Evolutionary conservation across 108 stramenopile genomes (phyloP).

Genomic region (Nannochloropsis oceanica): DNA sequence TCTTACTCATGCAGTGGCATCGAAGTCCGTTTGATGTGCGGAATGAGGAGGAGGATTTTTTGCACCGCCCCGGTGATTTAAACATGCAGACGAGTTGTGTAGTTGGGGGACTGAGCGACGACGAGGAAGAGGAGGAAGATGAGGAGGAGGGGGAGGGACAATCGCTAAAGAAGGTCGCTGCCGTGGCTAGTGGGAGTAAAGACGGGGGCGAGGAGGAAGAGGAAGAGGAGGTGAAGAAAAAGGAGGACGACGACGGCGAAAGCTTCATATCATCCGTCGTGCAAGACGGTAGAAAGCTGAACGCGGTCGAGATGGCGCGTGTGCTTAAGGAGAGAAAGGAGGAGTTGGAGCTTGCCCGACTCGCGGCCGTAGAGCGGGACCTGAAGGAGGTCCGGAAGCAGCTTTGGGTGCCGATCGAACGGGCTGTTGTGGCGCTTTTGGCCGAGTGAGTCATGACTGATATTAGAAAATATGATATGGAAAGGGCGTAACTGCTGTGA

Average conservation of each 20-base stretch:
- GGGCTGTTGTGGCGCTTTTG: neutral
- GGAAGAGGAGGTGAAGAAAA: too few relatives aligned
- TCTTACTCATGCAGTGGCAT: neutral
- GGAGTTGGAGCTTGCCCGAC: neutral
- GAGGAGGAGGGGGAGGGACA: neutral
- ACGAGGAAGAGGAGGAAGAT: neutral
- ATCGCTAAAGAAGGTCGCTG: neutral
- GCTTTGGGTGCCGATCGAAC: neutral
- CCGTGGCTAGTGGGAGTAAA: too few relatives aligned
- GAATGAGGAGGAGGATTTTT: neutral
- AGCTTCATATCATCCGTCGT: too few relatives aligned
- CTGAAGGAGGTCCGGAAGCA: neutral
- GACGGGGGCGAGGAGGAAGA: too few relatives aligned
- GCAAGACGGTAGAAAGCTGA: too few relatives aligned
- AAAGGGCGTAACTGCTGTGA: too few relatives aligned
- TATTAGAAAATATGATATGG: neutral
- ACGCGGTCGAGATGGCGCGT: neutral
- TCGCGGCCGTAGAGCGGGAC: neutral
- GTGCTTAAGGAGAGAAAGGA: neutral
- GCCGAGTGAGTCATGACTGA: neutral
- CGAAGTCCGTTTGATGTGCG: neutral
- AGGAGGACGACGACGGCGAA: too few relatives aligned
- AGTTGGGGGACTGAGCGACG: neutral
- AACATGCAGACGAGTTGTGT: neutral
- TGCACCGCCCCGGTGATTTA: neutral